Conservation (phyloP, 2,329 filamentous ascomycete genomes). For the Rhexocercosporidium sp. region DNA sequence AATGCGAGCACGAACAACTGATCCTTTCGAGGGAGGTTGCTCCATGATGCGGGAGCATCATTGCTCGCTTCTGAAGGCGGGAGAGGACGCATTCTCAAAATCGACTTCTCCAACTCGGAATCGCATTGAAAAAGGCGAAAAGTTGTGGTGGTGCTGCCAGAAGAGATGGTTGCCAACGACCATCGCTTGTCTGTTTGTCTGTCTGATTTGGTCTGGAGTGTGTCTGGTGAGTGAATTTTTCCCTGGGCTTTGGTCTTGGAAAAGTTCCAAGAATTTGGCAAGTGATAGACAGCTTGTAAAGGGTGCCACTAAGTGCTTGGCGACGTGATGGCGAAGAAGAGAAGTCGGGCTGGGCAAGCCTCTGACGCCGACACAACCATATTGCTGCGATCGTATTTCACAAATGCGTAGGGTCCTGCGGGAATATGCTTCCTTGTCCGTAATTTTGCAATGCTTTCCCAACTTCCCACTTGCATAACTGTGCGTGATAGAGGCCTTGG, state of each 20-base stretch:
- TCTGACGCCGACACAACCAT: not conserved
- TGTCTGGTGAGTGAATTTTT: not conserved
- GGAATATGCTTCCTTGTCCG: not conserved
- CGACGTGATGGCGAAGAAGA: not conserved
- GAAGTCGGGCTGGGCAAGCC: not conserved
- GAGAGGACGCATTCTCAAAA: constrained; percentile 1
- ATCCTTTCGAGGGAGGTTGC: constrained; percentile 10
- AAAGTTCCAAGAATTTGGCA: constrained; percentile 7
- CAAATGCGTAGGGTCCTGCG: not conserved
- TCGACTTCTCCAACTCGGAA: not conserved
- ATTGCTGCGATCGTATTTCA: not conserved
- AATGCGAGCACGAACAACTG: constrained; percentile 8
- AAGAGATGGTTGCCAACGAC: constrained; percentile 9
- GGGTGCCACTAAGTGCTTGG: constrained; percentile 2
- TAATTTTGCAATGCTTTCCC: not conserved
- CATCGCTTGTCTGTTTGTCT: not conserved
- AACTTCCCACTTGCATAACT: not conserved
- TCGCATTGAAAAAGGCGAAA: not conserved
- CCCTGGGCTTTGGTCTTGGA: not conserved
- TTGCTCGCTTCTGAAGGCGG: constrained; percentile 7
- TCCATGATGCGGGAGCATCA: constrained; percentile 6
- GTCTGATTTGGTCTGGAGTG: not conserved
- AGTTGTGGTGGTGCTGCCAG: not conserved
- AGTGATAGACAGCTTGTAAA: not conserved
- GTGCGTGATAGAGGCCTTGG: not conserved